Evolutionary conservation across 2,329 filamentous ascomycete genomes (phyloP), one percentile per base, ranked within the genome.

Genomic region (Calonectria fujianensis): DNA sequence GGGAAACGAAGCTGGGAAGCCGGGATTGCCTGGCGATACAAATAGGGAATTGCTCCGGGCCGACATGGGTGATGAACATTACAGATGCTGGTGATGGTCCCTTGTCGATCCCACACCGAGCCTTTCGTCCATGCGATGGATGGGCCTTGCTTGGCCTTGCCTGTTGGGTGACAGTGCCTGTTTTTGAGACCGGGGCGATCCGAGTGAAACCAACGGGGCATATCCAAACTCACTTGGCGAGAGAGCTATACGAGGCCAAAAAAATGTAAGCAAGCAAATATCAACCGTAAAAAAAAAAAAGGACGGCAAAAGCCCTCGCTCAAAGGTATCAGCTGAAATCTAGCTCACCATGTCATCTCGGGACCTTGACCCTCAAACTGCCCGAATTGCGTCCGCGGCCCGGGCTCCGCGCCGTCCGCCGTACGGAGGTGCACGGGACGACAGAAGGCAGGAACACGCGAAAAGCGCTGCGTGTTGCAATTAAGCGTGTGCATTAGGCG

Each of bases 31-130:
- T 69, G 50, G 70, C 48, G 29, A 61, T 27, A 37, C 57, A 29
- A 73, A 73, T 29, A 51, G 41, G 52, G 57, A 64, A 57, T 65
- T 65, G 29, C 71, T 65, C 65, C 71, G 71, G 66, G 45, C 54
- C 27, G 32, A 48, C 54, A 69, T 59, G 65, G 71, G 65, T 73
- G 66, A 73, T 50, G 66, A 39, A 50, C 29, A 59, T 69, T 67
- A 66, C 59, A 73, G 41, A 57, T 67, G 45, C 70, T 50, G 41
- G 70, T 24, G 50, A n/a, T 41, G 57, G 57, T 63, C 45, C 57
- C 32, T 50, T 65, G 66, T 74, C 72, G 72, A 74, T 74, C 67
- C 67, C 64, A 54, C 54, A 37, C 54, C 65, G 67, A 29, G 31
- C 24, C 18, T 52, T 27, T 51, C 31, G n/a, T 54, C 61, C 61